Base-by-base conservation (phyloP, 2,329 filamentous ascomycete species). In the Trichoderma sp. region DNA sequence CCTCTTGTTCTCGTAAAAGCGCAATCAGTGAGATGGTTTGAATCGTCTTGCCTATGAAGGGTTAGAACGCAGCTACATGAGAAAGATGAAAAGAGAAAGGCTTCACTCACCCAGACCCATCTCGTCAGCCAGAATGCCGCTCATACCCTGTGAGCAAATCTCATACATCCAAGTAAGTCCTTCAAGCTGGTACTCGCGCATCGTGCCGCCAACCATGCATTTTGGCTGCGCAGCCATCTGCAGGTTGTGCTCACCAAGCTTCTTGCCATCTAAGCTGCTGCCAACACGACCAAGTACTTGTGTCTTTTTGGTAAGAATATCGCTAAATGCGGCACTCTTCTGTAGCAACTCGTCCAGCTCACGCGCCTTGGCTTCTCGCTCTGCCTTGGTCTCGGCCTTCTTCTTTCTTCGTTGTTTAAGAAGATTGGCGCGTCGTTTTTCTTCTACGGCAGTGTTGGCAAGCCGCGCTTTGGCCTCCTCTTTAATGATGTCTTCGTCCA, bases 101-200 rank as follows among this genome's bases (percentile, higher is more conserved):
- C 9, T 60, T 33, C 3, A 77, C 87, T 76, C 80, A 90, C 90
- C 90, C 6, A 98, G 85, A 0, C 95, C 95, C 95, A 98, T 98
- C 83, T 98, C 95, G 80, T 98, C 95, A 0, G 95, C 95, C 38
- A 98, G 83, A 75, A 98, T 98, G 1, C 95, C 95, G 78, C 95
- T 97, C 83, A 98, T 90, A 12, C 95, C 95, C 80, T 98, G 97
- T 2, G 88, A 84, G 75, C 89, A 90, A 71, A 91, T 90, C 87
- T 98, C 95, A 80, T 93, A 97, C 87, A 99, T 92, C 97, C 97
- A 99, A 0, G 97, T 97, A 1, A 99, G 84, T 0, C 97, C 97
- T 82, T 98, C 96, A 0, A 99, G 86, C 80, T 99, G 97, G 81
- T 99, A 99, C 77, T 94, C 93, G 21, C 95, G 89, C 96, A 99